Base-by-base conservation (phyloP, 805 yeast species). In the Cyberlindnera samutprakarnensis region DNA sequence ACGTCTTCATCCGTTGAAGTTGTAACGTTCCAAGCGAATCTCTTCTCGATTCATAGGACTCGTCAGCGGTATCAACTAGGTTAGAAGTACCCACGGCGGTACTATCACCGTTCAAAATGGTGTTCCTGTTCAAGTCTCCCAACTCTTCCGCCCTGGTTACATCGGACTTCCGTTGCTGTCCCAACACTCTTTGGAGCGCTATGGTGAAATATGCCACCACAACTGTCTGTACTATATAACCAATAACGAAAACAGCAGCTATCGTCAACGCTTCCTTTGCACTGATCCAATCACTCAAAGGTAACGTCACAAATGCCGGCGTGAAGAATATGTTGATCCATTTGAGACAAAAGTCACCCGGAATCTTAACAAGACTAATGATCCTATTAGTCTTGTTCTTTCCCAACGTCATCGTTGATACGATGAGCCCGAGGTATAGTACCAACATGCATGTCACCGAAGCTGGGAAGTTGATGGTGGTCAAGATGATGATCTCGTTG, bases 321-420 rank as follows among this genome's bases (percentile, higher is more conserved):
- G 84, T 75, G 62, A 82, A 83, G 49, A 77, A 80, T 6, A 79
- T 68, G 50, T 78, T 80, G 56, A 83, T 83, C 90, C 92, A 82
- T 34, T 79, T 65, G 30, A 82, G 61, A 2, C 79, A 64, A 51
- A 80, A 78, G 39, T 80, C 79, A 59, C 71, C 70, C 12, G 85
- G 72, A n/a, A 79, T 69, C 30, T 77, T 75, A 30, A 77, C 55
- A 20, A 53, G 40, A 24, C 42, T 52, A 3, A 53, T 35, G 3
- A 57, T 23, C 6, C 35, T 31, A 5, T 47, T 30, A 1, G 61
- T 56, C n/a, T 34, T 40, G 18, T 42, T 40, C 21, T 62, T 56
- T 6, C 72, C 72, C 12, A 63, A 42, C 1, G 60, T 16, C 34
- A 31, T 32, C 9, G 70, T 66, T 20, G 60, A 46, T 2, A 56